phyloP scores from a whole-genome alignment of 78 protist species.

The Goniomonas avonlea region DNA sequence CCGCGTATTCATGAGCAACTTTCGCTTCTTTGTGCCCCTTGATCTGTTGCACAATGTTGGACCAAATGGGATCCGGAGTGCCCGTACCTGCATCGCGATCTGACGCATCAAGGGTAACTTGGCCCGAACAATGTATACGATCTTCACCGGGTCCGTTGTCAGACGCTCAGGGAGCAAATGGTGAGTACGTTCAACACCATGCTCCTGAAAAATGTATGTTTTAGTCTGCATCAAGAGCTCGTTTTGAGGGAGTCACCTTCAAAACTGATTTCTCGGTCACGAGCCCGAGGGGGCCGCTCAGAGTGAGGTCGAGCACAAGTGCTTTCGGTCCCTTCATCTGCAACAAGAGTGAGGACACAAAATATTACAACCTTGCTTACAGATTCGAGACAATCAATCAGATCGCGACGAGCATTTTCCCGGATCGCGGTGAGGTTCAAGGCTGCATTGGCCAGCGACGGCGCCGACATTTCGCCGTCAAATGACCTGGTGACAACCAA shows the following conservation, averaged over 20 bases:
- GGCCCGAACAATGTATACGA: conserved; percentile 70
- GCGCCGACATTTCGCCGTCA: too few species aligned
- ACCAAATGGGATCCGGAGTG: neutral
- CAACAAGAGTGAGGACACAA: neutral
- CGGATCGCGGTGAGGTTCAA: neutral
- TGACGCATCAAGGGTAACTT: neutral
- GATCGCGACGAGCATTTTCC: neutral
- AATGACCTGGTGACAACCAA: too few species aligned
- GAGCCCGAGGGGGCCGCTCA: conserved; percentile 70
- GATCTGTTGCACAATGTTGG: neutral
- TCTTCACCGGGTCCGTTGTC: conserved; percentile 21
- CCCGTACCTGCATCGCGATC: conserved; percentile 4
- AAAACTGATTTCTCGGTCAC: conserved; percentile 39
- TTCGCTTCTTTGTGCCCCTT: neutral
- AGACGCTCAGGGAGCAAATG: conserved; percentile 44
- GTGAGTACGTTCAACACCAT: conserved; percentile 69
- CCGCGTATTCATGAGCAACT: conserved; percentile 34
- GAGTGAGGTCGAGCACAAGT: conserved; percentile 69
- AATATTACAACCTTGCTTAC: too few species aligned
- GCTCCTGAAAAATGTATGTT: conserved; percentile 16
- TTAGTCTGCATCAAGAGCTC: neutral
- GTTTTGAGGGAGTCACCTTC: neutral
- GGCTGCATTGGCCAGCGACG: neutral
- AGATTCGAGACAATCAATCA: neutral
- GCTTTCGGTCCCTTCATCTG: conserved; percentile 15